Evolutionary conservation across 2,329 filamentous ascomycete species (phyloP), one percentile per base, ranked within the genome.

Genomic region (Diaporthe caulivora): DNA sequence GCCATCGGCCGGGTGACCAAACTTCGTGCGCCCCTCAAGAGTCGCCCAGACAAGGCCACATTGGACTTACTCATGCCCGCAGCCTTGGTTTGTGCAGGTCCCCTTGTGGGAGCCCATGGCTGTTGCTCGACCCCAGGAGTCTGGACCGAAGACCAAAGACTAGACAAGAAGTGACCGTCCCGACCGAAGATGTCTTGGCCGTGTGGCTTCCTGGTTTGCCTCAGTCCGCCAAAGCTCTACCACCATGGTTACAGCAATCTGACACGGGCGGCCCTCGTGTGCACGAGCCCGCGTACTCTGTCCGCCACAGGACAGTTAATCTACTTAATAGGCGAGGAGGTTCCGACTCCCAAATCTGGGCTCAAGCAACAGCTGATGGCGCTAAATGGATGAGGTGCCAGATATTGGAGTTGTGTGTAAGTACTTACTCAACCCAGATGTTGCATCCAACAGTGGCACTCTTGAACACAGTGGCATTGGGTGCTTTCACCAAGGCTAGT

Each of bases 281-380:
- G 62, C 44, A 65, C 62, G 37, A 37, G 62, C 29, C 62, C 62
- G 29, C 62, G 47, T 51, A 21, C 47, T 34, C 21, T 40, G 49
- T 34, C 44, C 29, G 13, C 44, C 8, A 51, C 18, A 51, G 47
- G 62, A 65, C 62, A 37, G 13, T 65, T 65, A 65, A 65, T 65
- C 62, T 65, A 65, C 62, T 51, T 65, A 44, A 65, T 65, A 65
- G 62, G 62, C 62, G 44, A 65, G 31, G 29, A 65, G 44, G 62
- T 53, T 53, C 62, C 62, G 62, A 65, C 42, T 65, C 62, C 62
- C 62, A 68, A 64, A 47, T 71, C 44, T 62, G 67, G 42, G 40
- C 53, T 44, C 42, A 62, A 57, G 42, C 54, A 40, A 40, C 54
- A 47, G 62, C 58, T 49, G 62, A 62, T 62, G 49, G 62, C 62